Evolutionary conservation across 805 yeast species (phyloP).

Genomic region (Wickerhamiella australiensis): DNA sequence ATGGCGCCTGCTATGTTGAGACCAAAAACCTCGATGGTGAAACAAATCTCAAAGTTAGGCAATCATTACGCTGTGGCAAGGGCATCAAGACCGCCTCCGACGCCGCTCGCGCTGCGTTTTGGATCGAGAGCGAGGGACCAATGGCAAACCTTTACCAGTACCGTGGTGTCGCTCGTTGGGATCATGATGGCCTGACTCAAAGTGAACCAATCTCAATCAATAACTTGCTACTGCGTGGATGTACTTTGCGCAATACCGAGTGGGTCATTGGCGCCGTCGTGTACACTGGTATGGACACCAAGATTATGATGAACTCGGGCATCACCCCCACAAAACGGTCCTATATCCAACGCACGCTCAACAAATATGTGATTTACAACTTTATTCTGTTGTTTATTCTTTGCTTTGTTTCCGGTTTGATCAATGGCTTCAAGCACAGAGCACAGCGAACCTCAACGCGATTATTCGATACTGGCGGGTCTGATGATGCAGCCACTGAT

Average conservation of each 20-base stretch:
- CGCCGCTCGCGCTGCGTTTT: constrained; percentile 34
- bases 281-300: constrained; percentile 67
- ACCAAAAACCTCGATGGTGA: constrained; percentile 67
- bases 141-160: constrained; percentile 50
- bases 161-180: constrained; percentile 26
- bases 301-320: constrained; percentile 69
- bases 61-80: constrained; percentile 40
- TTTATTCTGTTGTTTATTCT: constrained; percentile 48
- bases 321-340: constrained; percentile 64
- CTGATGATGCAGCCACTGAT: constrained; percentile 46
- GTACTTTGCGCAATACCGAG: constrained; percentile 58
- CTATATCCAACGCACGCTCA: constrained; percentile 52
- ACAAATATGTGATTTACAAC: constrained; percentile 52
- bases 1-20: constrained; percentile 57
- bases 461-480: constrained; percentile 47
- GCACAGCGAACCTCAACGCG: constrained; percentile 35
- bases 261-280: constrained; percentile 66
- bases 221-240: constrained; percentile 59
- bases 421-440: constrained; percentile 54
- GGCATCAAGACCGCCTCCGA: constrained; percentile 47
- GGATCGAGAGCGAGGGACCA: constrained; percentile 65
- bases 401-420: constrained; percentile 56
- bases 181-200: constrained; percentile 17
- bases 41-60: constrained; percentile 54
- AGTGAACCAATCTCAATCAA: constrained; percentile 49